Percentiles rank a stretch among this genome's conserved stretches.
Evolutionary conservation across 2,329 filamentous ascomycete species (phyloP).

Genomic region (Microthyrium microscopicum): DNA sequence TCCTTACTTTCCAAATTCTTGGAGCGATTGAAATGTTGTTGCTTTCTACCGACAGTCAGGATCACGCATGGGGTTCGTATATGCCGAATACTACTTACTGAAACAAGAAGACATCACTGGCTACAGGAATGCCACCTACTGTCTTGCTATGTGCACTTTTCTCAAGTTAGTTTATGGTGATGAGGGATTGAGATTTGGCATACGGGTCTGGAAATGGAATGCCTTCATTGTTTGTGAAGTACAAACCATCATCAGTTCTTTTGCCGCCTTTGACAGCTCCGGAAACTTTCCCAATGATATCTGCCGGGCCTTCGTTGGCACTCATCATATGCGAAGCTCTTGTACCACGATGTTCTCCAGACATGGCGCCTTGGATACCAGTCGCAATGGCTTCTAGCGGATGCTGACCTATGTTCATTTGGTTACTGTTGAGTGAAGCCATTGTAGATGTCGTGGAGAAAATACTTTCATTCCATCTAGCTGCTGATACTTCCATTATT

Average conservation of each 20-base stretch:
- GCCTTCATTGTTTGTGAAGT: constrained; percentile 40
- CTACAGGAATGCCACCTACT: constrained; percentile 33
- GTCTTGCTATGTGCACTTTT: constrained; percentile 32
- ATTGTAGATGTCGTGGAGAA: background rate
- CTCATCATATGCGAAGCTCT: constrained; percentile 26
- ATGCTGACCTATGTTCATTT: constrained; percentile 20
- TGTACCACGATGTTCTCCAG: constrained; percentile 22
- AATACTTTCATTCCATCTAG: too few species aligned
- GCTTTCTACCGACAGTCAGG: constrained; percentile 19
- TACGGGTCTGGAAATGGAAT: constrained; percentile 33
- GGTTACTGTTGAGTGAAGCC: constrained; percentile 14
- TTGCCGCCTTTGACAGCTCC: constrained; percentile 29
- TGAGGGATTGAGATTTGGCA: too few species aligned
- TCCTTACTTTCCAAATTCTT: constrained; percentile 28
- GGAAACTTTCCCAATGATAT: constrained; percentile 34
- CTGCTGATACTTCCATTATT: too few species aligned
- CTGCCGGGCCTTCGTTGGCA: constrained; percentile 35
- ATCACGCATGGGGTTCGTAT: background rate
- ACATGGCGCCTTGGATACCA: constrained; percentile 22
- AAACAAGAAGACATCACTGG: constrained; percentile 34
- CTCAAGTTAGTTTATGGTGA: constrained; percentile 1
- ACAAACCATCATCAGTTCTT: constrained; percentile 31
- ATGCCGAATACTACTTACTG: constrained; percentile 16
- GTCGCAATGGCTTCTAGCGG: constrained; percentile 25
- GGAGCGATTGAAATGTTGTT: constrained; percentile 40